Evolutionary conservation across 2,329 filamentous ascomycete genomes (phyloP).

Genomic region (Paradendryphiella salina): DNA sequence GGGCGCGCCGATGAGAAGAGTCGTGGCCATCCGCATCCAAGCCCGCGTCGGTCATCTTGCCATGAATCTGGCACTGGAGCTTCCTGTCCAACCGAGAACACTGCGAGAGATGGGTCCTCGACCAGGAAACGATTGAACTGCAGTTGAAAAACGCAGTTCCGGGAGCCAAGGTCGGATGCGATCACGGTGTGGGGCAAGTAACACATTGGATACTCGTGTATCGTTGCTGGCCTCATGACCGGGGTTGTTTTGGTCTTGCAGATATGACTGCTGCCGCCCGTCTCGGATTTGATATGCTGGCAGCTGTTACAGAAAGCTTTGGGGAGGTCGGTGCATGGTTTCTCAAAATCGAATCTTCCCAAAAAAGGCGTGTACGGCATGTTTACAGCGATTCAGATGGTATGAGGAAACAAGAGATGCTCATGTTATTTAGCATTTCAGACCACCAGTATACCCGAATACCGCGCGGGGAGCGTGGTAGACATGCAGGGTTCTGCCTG

Average conservation of each 20-base stretch:
- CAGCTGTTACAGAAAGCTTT: constrained; percentile 1
- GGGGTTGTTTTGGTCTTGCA: not conserved
- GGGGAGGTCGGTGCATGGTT: not conserved
- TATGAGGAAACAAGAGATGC: not conserved
- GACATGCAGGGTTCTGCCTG: not conserved
- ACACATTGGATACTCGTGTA: not conserved
- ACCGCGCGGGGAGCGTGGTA: not conserved
- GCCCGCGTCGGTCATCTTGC: not conserved
- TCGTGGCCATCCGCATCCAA: constrained; percentile 1
- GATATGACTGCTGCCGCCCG: not conserved
- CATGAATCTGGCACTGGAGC: constrained; percentile 6
- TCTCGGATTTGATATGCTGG: not conserved
- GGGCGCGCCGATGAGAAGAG: not conserved
- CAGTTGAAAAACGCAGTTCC: constrained; percentile 3
- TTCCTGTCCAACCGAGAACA: constrained; percentile 13
- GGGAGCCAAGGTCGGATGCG: constrained; percentile 11
- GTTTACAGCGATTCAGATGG: not conserved
- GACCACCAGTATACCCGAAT: not conserved
- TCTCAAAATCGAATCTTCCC: constrained; percentile 1
- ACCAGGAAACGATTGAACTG: constrained; percentile 14
- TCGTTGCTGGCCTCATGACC: not conserved
- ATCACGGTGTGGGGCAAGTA: constrained; percentile 16
- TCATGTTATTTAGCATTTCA: not conserved
- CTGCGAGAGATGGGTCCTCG: constrained; percentile 15
- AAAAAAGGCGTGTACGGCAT: constrained; percentile 5